Base-by-base conservation (phyloP, 352 stramenopile genomes). In the Phytophthora megakarya region DNA sequence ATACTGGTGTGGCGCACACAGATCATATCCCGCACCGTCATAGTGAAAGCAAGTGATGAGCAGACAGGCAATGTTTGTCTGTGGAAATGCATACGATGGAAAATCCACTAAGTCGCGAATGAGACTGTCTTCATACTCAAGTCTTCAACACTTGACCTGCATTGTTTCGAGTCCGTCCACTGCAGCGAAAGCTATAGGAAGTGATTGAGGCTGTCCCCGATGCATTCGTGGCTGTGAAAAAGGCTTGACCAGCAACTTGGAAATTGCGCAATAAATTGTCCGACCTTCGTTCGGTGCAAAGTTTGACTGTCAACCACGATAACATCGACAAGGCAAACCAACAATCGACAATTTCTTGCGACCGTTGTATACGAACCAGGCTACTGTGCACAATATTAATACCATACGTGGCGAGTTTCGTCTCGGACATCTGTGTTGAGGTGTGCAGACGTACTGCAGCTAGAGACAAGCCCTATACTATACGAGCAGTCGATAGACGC, bases 341-440 rank as follows among this genome's bases (percentile, higher is more conserved):
- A 26, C 57, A 55, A 51, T 32, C 44, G 37, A 42, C 50, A 55
- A 49, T 28, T 55, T 21, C 39, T 62, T 33, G 32, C 49, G 33
- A 48, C 48, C 44, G 55, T n/a, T n/a, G 32, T 35, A 35, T 35
- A 35, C 30, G 30, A 35, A 35, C 30, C 30, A 35, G 30, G 30
- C 30, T 35, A 35, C 30, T n/a, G n/a, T n/a, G n/a, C n/a, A n/a
- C n/a, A n/a, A n/a, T n/a, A n/a, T n/a, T n/a, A n/a, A n/a, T n/a
- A 35, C 13, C 13, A 9, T 32, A 10, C 9, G 35, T 28, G 28
- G 43, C 55, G 32, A 44, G 42, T 32, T 70, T 70, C 61, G 54
- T 42, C 32, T 2, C 37, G 25, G 61, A 65, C 61, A 70, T 65
- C 54, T 70, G 61, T 57, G 45, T 65, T 70, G 61, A 61, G 28